Conservation (phyloP, 208 protist genomes). For the Leishmania turanica region DNA sequence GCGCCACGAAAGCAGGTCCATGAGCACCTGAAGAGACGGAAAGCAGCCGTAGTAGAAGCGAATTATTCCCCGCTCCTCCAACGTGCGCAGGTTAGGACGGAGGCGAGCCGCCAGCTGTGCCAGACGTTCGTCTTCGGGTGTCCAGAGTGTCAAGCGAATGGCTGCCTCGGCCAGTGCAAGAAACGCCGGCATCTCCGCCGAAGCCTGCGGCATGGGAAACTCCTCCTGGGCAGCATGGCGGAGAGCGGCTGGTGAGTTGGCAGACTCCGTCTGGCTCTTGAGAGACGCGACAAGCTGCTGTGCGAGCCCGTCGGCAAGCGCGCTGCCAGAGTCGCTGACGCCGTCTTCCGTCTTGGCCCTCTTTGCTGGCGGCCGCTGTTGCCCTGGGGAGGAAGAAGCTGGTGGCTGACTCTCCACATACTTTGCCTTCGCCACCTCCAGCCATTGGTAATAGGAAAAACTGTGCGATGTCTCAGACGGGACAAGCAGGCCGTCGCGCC, state of each 20-base stretch:
- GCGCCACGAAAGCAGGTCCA: constrained; percentile 62
- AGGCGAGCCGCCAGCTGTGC: constrained; percentile 28
- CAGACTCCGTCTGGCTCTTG: not conserved
- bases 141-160: constrained; percentile 46
- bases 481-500: constrained; percentile 26
- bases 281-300: constrained; percentile 16
- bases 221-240: constrained; percentile 27
- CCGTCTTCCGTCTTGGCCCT: constrained; percentile 1
- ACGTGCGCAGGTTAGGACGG: constrained; percentile 35
- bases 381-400: not conserved
- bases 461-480: constrained; percentile 22
- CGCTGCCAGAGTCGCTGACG: not conserved
- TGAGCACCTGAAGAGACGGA: constrained; percentile 51
- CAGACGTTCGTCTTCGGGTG: constrained; percentile 28
- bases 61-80: constrained; percentile 43
- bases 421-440: constrained; percentile 29
- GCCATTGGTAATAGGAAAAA: constrained; percentile 50
- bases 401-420: not conserved
- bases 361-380: not conserved
- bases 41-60: constrained; percentile 30
- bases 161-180: constrained; percentile 52
- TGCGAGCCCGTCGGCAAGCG: constrained; percentile 20
- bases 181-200: constrained; percentile 26
- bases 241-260: constrained; percentile 8
- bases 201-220: constrained; percentile 35